Conservation (phyloP, 1,284 basidiomycete species). For the Malassezia furfur region DNA sequence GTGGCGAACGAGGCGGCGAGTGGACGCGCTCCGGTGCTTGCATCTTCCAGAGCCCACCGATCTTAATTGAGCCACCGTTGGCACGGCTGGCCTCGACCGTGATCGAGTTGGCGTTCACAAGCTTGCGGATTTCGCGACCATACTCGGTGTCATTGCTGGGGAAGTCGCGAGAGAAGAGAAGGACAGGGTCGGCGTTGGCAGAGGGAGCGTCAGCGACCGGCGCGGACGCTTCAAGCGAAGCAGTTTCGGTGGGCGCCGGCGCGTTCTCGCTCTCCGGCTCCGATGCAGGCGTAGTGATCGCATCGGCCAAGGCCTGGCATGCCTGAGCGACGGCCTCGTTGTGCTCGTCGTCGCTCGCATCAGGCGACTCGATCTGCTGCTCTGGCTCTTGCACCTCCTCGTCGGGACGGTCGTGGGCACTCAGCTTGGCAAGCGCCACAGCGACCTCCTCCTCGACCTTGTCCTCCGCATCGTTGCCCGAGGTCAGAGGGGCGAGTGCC, state of each 20-base stretch:
- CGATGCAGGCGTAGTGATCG: not conserved
- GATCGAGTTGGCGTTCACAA: not conserved
- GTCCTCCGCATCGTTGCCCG: too few relatives aligned
- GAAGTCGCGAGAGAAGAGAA: slow-evolving; percentile 11
- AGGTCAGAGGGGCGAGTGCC: too few relatives aligned
- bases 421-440: too few relatives aligned
- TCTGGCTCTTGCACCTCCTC: too few relatives aligned
- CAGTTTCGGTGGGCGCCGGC: not conserved
- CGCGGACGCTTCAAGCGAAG: not conserved
- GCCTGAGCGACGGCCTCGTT: too few relatives aligned
- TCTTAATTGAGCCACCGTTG: slow-evolving; percentile 9
- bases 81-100: slow-evolving; percentile 1
- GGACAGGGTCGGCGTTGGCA: not conserved
- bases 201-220: not conserved
- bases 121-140: slow-evolving; percentile 7
- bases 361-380: too few relatives aligned
- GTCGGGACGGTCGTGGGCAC: too few relatives aligned
- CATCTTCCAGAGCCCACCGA: slow-evolving; percentile 10
- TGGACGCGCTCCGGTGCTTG: not conserved
- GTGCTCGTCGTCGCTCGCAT: too few relatives aligned
- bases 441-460: too few relatives aligned
- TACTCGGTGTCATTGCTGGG: slow-evolving; percentile 9
- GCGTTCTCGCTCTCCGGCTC: not conserved
- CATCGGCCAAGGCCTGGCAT: not conserved
- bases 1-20: slow-evolving; percentile 5